phyloP scores from a whole-genome alignment of 2,329 filamentous ascomycete genomes.

The Aspergillus candidus region DNA sequence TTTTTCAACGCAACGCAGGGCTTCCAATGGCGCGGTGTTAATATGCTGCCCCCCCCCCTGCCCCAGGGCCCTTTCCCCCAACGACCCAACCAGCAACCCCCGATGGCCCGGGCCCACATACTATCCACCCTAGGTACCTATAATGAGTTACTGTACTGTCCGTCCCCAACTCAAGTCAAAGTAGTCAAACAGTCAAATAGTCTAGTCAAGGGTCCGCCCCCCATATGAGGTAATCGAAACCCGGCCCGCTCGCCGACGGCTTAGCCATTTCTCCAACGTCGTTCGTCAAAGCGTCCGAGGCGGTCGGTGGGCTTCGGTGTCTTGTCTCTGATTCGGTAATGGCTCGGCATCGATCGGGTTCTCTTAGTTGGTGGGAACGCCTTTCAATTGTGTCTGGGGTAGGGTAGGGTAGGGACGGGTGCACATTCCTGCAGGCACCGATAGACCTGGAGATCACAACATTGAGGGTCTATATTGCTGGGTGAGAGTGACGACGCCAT shows the following conservation, averaged over 20 bases:
- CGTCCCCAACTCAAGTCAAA: background rate
- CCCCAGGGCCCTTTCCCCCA: background rate
- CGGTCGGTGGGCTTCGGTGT: background rate
- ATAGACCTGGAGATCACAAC: too few relatives aligned
- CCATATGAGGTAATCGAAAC: constrained; percentile 11
- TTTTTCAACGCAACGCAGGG: too few relatives aligned
- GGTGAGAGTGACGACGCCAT: too few relatives aligned
- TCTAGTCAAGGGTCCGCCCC: constrained; percentile 2
- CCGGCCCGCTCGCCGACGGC: background rate
- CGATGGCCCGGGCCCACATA: background rate
- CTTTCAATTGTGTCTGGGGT: too few relatives aligned
- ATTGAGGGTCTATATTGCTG: too few relatives aligned
- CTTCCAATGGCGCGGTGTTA: background rate
- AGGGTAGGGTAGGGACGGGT: too few relatives aligned
- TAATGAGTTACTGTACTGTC: background rate
- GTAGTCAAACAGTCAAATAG: background rate
- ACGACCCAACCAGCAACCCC: background rate
- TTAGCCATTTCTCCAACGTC: background rate
- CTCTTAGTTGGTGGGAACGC: too few relatives aligned
- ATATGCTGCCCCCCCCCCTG: background rate
- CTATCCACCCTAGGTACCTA: too few relatives aligned
- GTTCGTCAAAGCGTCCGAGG: background rate
- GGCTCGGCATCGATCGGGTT: background rate
- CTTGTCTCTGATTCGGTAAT: constrained; percentile 1
- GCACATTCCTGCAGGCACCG: too few relatives aligned